phyloP scores from a whole-genome alignment of 306 rosid genomes.

The Datisca glomerata region DNA sequence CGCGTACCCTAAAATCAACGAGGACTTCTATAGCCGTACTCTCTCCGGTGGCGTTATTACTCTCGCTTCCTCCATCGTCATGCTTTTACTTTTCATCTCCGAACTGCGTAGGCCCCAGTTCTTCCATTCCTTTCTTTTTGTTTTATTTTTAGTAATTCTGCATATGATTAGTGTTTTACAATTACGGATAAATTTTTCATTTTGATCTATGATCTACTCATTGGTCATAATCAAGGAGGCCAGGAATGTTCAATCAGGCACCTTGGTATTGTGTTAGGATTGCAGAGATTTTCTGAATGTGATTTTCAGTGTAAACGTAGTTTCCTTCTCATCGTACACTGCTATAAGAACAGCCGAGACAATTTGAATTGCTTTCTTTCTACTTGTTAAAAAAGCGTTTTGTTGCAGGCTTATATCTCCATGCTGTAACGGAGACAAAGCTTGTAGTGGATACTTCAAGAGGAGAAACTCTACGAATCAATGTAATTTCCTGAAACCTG shows the following conservation, averaged over 20 bases:
- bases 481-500: constrained; percentile 35
- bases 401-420: constrained; percentile 68
- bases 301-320: not conserved
- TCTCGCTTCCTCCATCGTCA: constrained; percentile 67
- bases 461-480: constrained; percentile 90
- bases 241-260: no score
- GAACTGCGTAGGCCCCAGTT: constrained; percentile 56
- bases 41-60: constrained; percentile 97
- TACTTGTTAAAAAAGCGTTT: not conserved
- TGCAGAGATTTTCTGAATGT: no score
- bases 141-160: no score
- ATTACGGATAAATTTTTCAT: no score
- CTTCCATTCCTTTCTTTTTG: no score
- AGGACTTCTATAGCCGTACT: constrained; percentile 93
- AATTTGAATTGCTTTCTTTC: not conserved
- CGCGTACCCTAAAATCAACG: constrained; percentile 93
- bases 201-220: no score
- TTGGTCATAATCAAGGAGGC: no score
- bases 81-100: constrained; percentile 87
- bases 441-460: constrained; percentile 96
- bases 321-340: no score
- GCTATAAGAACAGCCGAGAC: no score
- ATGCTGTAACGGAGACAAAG: constrained; percentile 72
- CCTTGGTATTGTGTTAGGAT: no score
- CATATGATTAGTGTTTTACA: no score